These are phyloP conservation scores for Blastobotrys capitulatus DNA, from an alignment of 1,139 yeast species.

Conservation along the genomic window DNA sequence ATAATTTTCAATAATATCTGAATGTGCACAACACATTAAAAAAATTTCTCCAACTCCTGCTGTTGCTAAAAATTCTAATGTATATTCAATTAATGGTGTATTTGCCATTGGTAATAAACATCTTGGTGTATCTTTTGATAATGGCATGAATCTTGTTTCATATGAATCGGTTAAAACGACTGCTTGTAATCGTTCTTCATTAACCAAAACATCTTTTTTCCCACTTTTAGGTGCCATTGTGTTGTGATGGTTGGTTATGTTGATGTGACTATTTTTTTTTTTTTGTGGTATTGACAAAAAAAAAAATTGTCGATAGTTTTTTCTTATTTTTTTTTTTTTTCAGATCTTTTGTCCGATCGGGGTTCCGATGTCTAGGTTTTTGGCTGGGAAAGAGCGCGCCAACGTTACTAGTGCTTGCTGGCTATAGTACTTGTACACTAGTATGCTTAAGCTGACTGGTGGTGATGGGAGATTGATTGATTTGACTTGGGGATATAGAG, in stretches of 20 bases:
- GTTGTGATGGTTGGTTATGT: not conserved
- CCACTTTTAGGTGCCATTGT: constrained; percentile 27
- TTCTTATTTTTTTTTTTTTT: too few species aligned
- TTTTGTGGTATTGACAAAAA: too few species aligned
- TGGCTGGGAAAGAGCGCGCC: too few species aligned
- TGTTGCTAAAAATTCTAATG: constrained; percentile 86
- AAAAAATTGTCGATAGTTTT: too few species aligned
- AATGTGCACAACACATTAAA: constrained; percentile 84
- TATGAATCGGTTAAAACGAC: constrained; percentile 91
- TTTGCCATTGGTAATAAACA: constrained; percentile 89
- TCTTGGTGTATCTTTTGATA: constrained; percentile 77
- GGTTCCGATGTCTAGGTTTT: too few species aligned
- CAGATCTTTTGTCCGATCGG: too few species aligned
- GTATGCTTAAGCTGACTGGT: too few species aligned
- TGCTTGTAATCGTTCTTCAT: constrained; percentile 59
- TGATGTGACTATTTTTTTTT: too few species aligned
- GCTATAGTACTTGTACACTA: too few species aligned
- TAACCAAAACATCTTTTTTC: constrained; percentile 24
- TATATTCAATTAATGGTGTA: constrained; percentile 89
- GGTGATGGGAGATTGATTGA: too few species aligned
- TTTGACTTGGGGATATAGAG: too few species aligned
- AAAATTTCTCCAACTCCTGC: constrained; percentile 89
- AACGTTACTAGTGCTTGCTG: too few species aligned
- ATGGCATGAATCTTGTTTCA: constrained; percentile 86
- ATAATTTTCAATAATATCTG: constrained; percentile 79